These are phyloP conservation scores for Exserohilum rostratum DNA, from an alignment of 2,329 filamentous ascomycete species.

Conservation along the genomic window DNA sequence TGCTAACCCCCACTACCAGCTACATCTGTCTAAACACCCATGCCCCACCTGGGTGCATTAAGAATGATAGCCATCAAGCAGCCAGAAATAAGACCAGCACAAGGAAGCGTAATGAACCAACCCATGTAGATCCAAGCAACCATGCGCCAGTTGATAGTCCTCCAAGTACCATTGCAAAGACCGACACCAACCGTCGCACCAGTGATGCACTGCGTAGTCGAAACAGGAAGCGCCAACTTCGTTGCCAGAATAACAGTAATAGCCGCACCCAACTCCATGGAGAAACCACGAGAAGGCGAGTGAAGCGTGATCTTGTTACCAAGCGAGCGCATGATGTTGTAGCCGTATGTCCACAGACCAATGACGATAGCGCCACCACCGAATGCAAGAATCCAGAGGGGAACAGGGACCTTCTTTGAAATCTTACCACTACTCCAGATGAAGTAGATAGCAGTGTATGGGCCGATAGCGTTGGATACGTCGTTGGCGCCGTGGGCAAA, in stretches of 20 bases:
- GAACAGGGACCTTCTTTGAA: no score
- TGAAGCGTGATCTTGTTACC: conserved; percentile 69
- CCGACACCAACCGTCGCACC: conserved; percentile 44
- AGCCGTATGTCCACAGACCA: conserved; percentile 68
- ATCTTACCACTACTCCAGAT: conserved; percentile 60
- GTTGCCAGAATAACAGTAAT: conserved; percentile 69
- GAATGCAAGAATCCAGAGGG: conserved; percentile 50
- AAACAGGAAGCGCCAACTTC: conserved; percentile 59
- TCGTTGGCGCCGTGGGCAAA: conserved; percentile 76
- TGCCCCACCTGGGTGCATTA: conserved; percentile 59
- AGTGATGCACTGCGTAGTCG: conserved; percentile 65
- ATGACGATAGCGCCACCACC: conserved; percentile 60
- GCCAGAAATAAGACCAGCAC: conserved; percentile 59
- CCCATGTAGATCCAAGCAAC: conserved; percentile 52
- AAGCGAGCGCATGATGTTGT: conserved; percentile 68
- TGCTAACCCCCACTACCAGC: neutral
- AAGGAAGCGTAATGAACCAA: conserved; percentile 54
- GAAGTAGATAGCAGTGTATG: conserved; percentile 67
- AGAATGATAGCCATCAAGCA: conserved; percentile 67
- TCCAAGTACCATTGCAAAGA: conserved; percentile 41
- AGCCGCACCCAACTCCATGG: conserved; percentile 54
- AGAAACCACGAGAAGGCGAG: conserved; percentile 62
- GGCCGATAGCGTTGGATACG: conserved; percentile 61
- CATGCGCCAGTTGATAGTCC: conserved; percentile 53
- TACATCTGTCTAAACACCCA: conserved; percentile 11